Evolutionary conservation across 306 rosid genomes (phyloP).

Genomic region (Arachis hypogaea): DNA sequence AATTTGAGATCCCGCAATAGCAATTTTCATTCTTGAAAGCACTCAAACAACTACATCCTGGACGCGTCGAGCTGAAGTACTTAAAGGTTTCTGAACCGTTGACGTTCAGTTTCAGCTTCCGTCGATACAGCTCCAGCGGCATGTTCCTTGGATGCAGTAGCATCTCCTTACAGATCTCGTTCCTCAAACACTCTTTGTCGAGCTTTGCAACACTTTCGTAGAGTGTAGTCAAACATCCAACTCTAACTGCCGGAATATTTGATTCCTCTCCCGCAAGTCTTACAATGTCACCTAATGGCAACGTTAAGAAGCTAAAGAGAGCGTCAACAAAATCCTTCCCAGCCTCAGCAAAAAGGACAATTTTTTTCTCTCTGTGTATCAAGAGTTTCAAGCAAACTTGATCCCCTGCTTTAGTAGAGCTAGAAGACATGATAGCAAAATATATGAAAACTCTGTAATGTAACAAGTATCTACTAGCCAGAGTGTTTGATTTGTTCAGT

Average conservation of each 20-base stretch:
- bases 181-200: background rate
- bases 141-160: conserved; percentile 7
- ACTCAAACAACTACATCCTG: background rate
- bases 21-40: background rate
- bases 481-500: too few relatives aligned
- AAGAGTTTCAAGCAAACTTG: background rate
- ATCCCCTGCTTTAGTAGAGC: background rate
- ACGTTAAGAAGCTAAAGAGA: conserved; percentile 27
- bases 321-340: conserved; percentile 39
- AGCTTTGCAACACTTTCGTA: conserved; percentile 19
- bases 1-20: conserved; percentile 9
- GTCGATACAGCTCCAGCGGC: conserved; percentile 23
- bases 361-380: background rate
- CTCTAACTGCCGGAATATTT: background rate
- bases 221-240: conserved; percentile 19
- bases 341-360: conserved; percentile 36
- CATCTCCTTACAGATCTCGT: background rate
- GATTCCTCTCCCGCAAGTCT: background rate
- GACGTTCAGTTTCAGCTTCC: conserved; percentile 9
- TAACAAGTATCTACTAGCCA: too few relatives aligned
- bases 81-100: background rate
- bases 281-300: conserved; percentile 34
- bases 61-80: background rate
- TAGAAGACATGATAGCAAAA: background rate
- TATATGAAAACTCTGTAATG: too few relatives aligned